Conservation (phyloP, 2,329 filamentous ascomycete genomes). For the Xylaria polymorpha region DNA sequence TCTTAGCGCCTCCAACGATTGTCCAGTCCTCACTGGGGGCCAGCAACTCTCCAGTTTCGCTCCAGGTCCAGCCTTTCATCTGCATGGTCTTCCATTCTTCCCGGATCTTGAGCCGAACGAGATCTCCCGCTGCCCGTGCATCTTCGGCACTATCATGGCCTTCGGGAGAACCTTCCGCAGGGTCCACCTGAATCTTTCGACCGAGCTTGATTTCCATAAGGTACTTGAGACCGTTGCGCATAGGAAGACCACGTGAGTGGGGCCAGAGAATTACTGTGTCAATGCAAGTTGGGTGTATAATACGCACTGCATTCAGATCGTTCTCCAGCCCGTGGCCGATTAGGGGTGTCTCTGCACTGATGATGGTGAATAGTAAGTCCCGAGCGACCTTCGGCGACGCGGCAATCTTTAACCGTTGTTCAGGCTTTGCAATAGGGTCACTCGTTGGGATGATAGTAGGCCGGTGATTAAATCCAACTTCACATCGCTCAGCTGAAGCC, state of each 20-base stretch:
- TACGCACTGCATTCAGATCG: slow-evolving; percentile 85
- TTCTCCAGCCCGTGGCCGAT: slow-evolving; percentile 97
- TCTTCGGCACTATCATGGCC: slow-evolving; percentile 97
- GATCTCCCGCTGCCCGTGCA: slow-evolving; percentile 85
- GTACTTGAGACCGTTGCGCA: slow-evolving; percentile 79
- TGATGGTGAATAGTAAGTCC: slow-evolving; percentile 77
- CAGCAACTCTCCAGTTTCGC: slow-evolving; percentile 59
- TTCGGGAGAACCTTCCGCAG: slow-evolving; percentile 54
- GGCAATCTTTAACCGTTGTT: slow-evolving; percentile 74
- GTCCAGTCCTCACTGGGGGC: slow-evolving; percentile 50
- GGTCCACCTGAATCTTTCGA: slow-evolving; percentile 81
- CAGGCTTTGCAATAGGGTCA: slow-evolving; percentile 44
- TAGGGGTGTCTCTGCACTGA: slow-evolving; percentile 81
- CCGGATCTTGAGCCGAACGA: slow-evolving; percentile 78
- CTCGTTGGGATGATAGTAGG: slow-evolving; percentile 44
- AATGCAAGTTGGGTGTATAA: slow-evolving; percentile 86
- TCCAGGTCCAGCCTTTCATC: slow-evolving; percentile 73
- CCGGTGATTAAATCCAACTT: slow-evolving; percentile 46
- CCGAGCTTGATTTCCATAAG: slow-evolving; percentile 78
- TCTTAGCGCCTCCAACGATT: slow-evolving; percentile 41
- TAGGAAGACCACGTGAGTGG: slow-evolving; percentile 79
- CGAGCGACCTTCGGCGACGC: slow-evolving; percentile 80
- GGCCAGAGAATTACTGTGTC: slow-evolving; percentile 90
- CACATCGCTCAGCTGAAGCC: slow-evolving; percentile 71
- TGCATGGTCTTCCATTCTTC: slow-evolving; percentile 77